phyloP scores from a whole-genome alignment of 352 stramenopile genomes.

The Blastocystis sp. region DNA sequence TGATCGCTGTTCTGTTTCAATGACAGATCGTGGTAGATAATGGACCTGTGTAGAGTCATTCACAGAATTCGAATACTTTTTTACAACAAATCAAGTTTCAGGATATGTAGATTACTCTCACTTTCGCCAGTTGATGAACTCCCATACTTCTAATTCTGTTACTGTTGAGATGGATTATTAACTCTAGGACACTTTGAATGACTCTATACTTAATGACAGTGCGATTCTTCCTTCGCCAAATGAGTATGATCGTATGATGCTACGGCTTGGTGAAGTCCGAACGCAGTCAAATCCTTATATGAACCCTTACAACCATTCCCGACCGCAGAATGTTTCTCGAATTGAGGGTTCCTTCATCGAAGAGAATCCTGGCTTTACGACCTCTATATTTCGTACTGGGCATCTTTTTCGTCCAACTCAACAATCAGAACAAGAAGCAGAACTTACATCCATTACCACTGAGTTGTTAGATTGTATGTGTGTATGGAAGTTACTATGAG shows the following conservation, averaged over 20 bases:
- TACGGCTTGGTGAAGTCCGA: neutral
- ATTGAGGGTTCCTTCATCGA: constrained; percentile 37
- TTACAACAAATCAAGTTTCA: neutral
- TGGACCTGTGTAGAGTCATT: too few relatives aligned
- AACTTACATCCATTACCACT: neutral
- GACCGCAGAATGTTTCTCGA: constrained; percentile 37
- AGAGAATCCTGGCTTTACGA: neutral
- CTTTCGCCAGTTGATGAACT: neutral
- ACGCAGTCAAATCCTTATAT: constrained; percentile 29
- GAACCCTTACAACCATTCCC: constrained; percentile 44
- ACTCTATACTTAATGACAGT: too few relatives aligned
- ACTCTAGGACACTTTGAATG: too few relatives aligned
- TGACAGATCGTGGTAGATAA: constrained; percentile 5
- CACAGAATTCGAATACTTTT: constrained; percentile 34
- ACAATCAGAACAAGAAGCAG: neutral
- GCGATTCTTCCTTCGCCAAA: neutral
- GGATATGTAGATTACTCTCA: neutral
- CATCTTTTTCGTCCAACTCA: neutral
- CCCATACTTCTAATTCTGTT: too few relatives aligned
- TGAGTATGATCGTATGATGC: constrained; percentile 1
- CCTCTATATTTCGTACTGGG: constrained; percentile 14
- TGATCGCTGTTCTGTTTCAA: neutral
- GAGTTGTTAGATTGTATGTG: neutral
- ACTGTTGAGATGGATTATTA: too few relatives aligned
- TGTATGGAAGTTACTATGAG: neutral